Evolutionary conservation across 495 filamentous ascomycete genomes (phyloP), one percentile per base, ranked within the genome.

Genomic region (Penicillium daleae): DNA sequence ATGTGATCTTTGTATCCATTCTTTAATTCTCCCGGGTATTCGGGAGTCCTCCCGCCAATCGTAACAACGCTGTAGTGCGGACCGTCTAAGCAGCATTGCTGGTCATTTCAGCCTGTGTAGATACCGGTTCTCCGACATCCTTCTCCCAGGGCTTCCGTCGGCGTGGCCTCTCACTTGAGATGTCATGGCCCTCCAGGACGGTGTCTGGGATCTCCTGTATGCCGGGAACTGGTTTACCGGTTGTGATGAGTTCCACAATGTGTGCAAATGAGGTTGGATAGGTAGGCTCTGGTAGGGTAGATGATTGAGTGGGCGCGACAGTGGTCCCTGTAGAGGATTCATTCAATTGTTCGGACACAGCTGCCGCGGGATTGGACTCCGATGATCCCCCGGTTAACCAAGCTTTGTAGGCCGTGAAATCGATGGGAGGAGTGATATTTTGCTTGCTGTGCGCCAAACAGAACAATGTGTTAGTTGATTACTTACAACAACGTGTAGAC

Each of bases 121-220:
- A 39, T 9, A 17, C 27, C 29, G 31, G 40, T 44, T 73, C 68
- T 19, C 42, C 21, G 10, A 21, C 31, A 42, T 79, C 75, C 61
- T 79, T 87, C 76, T 96, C 92, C 92, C 92, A 96, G 4, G 92
- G 92, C 72, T 96, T 96, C 68, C 74, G 81, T 70, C 91, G 82
- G 69, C 76, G 84, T 56, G 78, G 66, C 33, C 75, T 80, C 12
- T 73, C 76, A 27, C 73, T 81, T n/a, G 86, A 81, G 15, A 73
- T 71, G 21, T 81, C 86, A 64, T 89, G 83, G 2, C 87, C 89
- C 26, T 84, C 77, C 31, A 95, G 83, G 7, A 97, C 83, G 0
- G 87, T 95, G 63, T 92, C 83, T 15, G 96, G 93, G 64, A 99
- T 95, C 62, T 97, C 82, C 64, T 88, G 87, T 68, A 99, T 96